These are phyloP conservation scores for Lyophyllum atratum DNA, from an alignment of 768 basidiomycete genomes.

Conservation along the genomic window DNA sequence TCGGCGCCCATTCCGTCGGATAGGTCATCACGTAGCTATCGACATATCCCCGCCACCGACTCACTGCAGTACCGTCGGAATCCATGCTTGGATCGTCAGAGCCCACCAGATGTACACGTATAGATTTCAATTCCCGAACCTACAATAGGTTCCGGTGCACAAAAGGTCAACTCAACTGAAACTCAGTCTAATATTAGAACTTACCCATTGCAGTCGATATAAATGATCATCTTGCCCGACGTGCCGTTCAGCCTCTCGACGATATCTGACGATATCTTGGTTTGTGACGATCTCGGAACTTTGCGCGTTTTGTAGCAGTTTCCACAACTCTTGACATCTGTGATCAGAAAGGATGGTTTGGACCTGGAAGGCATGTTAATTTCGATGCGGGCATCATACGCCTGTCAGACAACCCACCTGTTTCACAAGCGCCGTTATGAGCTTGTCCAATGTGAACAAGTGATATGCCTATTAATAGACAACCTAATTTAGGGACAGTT, in stretches of 20 bases:
- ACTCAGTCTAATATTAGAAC: slow-evolving; percentile 28
- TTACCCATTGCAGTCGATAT: slow-evolving; percentile 81
- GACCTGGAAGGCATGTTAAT: slow-evolving; percentile 48
- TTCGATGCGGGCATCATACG: background rate
- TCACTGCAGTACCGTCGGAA: slow-evolving; percentile 46
- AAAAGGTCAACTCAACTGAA: slow-evolving; percentile 6
- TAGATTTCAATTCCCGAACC: slow-evolving; percentile 55
- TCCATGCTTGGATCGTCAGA: slow-evolving; percentile 66
- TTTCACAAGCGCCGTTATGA: slow-evolving; percentile 87
- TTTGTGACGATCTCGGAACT: slow-evolving; percentile 50
- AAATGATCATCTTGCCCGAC: slow-evolving; percentile 76
- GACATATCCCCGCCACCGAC: slow-evolving; percentile 75
- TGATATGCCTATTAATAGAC: slow-evolving; percentile 74
- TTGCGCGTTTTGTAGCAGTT: slow-evolving; percentile 68
- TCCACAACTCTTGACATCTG: slow-evolving; percentile 86
- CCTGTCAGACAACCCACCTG: slow-evolving; percentile 56
- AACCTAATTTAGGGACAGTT: slow-evolving; percentile 2
- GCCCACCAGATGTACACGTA: slow-evolving; percentile 64
- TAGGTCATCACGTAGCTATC: slow-evolving; percentile 71
- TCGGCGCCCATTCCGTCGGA: slow-evolving; percentile 71
- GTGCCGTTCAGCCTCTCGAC: slow-evolving; percentile 77
- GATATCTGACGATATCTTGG: slow-evolving; percentile 74
- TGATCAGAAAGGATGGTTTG: slow-evolving; percentile 84
- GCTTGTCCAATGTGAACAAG: slow-evolving; percentile 92
- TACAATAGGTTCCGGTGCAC: slow-evolving; percentile 29